Evolutionary conservation across 192 early-diverging fungal genomes (phyloP), one percentile per base, ranked within the genome.

Genomic region (Coemansia sp.): DNA sequence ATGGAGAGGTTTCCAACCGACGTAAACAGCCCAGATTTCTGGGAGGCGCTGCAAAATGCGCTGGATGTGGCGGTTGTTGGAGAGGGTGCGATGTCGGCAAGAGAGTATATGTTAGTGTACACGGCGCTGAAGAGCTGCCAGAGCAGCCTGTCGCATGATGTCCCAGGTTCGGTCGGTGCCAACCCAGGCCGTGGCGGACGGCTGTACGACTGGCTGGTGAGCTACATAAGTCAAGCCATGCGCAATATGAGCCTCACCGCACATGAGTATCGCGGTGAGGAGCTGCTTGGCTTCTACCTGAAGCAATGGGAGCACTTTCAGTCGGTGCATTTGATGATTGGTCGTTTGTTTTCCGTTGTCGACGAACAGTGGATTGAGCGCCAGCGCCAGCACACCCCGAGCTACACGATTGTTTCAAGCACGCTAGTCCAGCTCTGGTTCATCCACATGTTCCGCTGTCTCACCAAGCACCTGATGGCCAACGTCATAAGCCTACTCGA

Each of bases 231-330:
- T 9, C 11, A 21, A 25, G 28, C 24, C 24, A 25, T 56, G 11
- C 28, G 42, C 16, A 12, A 24, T 4, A 24, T 56, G 11, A 27
- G 7, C 21, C n/a, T 42, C 12, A 16, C 38, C 10, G 54, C 54
- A 12, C 16, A 10, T 19, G 12, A 4, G 16, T 48, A 44, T 64
- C 25, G 84, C 87, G 1, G 88, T 21, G 24, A 40, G 7, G 16
- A 7, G 14, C 40, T 43, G 42, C 35, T 56, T 8, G n/a, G 7
- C 18, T 56, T 32, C 12, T 56, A 56, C 22, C 12, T 56, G 12
- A 14, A 19, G 3, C 23, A 56, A 4, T 56, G 81, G 32, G 83
- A 86, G 45, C 88, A 91, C 27, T 79, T 96, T 10, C 65, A 56
- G 40, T 23, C 23, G 23, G 12, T 28, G 22, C 21, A 31, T 21